Percentiles rank a stretch among this genome's conserved stretches.
These are phyloP conservation scores for Aurifilum marmelostoma DNA, from an alignment of 2,329 filamentous ascomycete species.

Conservation along the genomic window DNA sequence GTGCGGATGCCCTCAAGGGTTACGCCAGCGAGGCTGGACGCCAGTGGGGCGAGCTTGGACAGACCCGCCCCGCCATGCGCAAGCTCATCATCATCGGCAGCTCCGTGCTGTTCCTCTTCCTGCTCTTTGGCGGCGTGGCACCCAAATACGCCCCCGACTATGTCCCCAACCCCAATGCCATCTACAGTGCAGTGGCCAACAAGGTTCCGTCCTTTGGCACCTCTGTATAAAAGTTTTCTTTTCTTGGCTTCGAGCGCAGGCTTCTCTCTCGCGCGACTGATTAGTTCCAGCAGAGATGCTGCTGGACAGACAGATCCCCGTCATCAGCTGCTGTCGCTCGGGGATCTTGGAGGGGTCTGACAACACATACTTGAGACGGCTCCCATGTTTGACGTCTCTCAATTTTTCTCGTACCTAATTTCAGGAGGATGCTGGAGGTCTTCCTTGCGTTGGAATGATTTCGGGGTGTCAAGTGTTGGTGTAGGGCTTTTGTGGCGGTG, in stretches of 20 bases:
- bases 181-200: slow-evolving; percentile 52
- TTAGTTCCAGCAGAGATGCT: not conserved
- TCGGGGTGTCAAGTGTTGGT: not conserved
- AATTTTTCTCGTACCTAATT: slow-evolving; percentile 17
- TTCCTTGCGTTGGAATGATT: slow-evolving; percentile 3
- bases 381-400: not conserved
- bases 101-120: slow-evolving; percentile 66
- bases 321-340: not conserved
- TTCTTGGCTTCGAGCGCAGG: not conserved
- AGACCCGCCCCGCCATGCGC: slow-evolving; percentile 74
- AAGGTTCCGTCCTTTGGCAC: slow-evolving; percentile 42
- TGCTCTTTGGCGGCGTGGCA: slow-evolving; percentile 70
- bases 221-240: not conserved
- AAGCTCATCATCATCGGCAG: slow-evolving; percentile 73
- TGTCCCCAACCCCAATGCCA: slow-evolving; percentile 48
- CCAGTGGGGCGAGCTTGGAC: slow-evolving; percentile 85
- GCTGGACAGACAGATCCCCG: not conserved
- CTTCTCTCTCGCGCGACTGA: not conserved
- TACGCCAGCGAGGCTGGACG: slow-evolving; percentile 73
- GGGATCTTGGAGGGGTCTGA: not conserved
- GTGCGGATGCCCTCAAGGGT: slow-evolving; percentile 80
- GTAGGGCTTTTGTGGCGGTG: slow-evolving; percentile 8
- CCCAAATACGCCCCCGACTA: slow-evolving; percentile 62
- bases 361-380: slow-evolving; percentile 3
- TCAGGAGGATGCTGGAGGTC: slow-evolving; percentile 9